Base-by-base conservation (phyloP, 371 early-diverging fungal species). In the Mucor plumbeus region DNA sequence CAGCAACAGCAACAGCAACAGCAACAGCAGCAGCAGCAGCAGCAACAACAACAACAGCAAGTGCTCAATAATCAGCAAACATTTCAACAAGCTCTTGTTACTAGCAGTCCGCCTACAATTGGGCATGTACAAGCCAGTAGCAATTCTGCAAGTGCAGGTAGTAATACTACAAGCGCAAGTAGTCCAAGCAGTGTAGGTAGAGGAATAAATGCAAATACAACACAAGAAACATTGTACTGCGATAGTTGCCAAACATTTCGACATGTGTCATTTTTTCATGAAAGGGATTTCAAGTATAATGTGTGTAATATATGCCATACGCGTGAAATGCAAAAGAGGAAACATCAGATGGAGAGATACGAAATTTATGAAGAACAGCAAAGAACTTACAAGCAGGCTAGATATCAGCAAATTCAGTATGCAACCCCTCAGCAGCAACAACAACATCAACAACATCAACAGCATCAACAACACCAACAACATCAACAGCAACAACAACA, bases 221-320 rank as follows among this genome's bases (percentile, higher is more conserved):
- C 60, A 9, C 61, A 62, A 39, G 65, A 72, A 44, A 68, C 58
- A 4, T 17, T 68, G 7, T 70, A 74, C 41, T 74, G 74, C 47
- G 74, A 74, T 57, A 68, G 65, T 62, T 74, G 74, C 40, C 74
- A 70, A 39, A 67, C 74, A 8, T 65, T 74, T 62, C 64, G 70
- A 10, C 61, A 67, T 44, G 40, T 70, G 5, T 40, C 53, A 4
- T 67, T 67, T 15, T 70, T 67, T 41, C 17, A 64, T 38, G 70
- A 74, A 31, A 63, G 62, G 11, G 70, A 64, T 7, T 58, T 53
- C 35, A 74, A 70, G 21, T 70, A 70, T 47, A 70, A 63, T 47
- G 62, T 74, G 13, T 74, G 74, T 54, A 56, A 61, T 36, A 34
- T 67, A 39, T 74, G 74, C 39, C 66, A 53, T 36, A 54, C 56